Base-by-base conservation (phyloP, 306 rosid genomes). In the Fragaria iinumae region DNA sequence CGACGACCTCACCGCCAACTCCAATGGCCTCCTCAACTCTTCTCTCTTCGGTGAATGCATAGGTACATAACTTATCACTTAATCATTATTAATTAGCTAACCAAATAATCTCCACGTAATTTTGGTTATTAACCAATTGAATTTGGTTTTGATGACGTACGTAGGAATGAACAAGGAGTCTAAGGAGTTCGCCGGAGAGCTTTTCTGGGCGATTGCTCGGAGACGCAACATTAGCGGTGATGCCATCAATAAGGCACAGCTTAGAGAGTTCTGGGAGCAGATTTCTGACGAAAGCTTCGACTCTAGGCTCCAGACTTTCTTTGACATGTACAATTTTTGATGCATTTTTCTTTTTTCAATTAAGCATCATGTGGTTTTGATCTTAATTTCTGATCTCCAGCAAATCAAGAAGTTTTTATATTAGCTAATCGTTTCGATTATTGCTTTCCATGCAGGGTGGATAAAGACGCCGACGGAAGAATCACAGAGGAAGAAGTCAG, bases 121-220 rank as follows among this genome's bases (percentile, higher is more conserved):
- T 62, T 4, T 12, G 67, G 3, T 65, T n/a, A 17, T 36, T 17
- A 36, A 67, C 23, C 43, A 41, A 67, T 67, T 67, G 1, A 11
- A 43, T 67, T 39, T 67, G 17, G 7, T 9, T 41, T 4, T 9
- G 8, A 6, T 39, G 29, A 67, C 71, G 29, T 73, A 67, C 71
- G 41, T 41, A 88, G 91, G 91, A 18, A 88, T 88, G 91, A 85
- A 83, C 80, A 88, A 83, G 72, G 91, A 88, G 8, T 88, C 88
- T 0, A 88, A 88, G 76, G 91, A 86, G 16, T 88, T 88, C n/a
- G 91, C 89, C 12, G 88, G 83, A 16, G 89, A 86, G 80, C 84
- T 88, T 64, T 88, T 88, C 76, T 72, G 88, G 25, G 86, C 91
- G 8, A 86, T 88, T 34, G 91, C 89, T 32, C 80, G 84, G 57